These are phyloP conservation scores for Septoria linicola DNA, from an alignment of 2,329 filamentous ascomycete species.

Conservation along the genomic window DNA sequence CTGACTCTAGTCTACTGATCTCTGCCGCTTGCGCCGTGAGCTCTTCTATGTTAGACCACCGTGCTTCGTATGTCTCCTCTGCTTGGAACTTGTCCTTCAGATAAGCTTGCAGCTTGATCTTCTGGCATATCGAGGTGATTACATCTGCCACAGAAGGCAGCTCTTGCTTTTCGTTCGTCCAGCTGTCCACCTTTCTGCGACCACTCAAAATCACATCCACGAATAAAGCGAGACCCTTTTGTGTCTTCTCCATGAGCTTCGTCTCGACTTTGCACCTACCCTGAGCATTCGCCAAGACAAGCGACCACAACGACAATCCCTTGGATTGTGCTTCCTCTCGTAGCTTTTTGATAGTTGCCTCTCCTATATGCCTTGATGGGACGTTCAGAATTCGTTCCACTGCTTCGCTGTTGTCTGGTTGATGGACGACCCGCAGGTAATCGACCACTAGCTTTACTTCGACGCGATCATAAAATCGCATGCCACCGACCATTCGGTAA, in stretches of 20 bases:
- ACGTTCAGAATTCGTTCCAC: conserved; percentile 80
- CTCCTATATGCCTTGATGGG: conserved; percentile 77
- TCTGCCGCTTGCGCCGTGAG: conserved; percentile 78
- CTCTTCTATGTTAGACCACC: conserved; percentile 88
- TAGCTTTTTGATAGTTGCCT: conserved; percentile 70
- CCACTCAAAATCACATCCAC: conserved; percentile 60
- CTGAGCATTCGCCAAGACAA: conserved; percentile 62
- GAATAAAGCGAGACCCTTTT: conserved; percentile 58
- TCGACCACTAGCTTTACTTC: conserved; percentile 87
- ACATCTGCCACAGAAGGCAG: conserved; percentile 46
- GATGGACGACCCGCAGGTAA: conserved; percentile 80
- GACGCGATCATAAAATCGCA: conserved; percentile 85
- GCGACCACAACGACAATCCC: conserved; percentile 70
- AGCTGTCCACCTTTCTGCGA: conserved; percentile 54
- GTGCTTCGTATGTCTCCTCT: conserved; percentile 62
- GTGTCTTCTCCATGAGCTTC: conserved; percentile 55
- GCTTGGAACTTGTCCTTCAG: conserved; percentile 69
- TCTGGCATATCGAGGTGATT: conserved; percentile 59
- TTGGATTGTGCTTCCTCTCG: conserved; percentile 72
- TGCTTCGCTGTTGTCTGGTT: conserved; percentile 84
- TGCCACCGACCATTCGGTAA: conserved; percentile 90
- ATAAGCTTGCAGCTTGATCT: conserved; percentile 71
- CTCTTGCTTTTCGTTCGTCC: conserved; percentile 33
- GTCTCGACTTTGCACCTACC: conserved; percentile 53
- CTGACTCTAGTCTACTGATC: conserved; percentile 47